Evolutionary conservation across 2,329 filamentous ascomycete species (phyloP).

Genomic region (Xylariaceae sp.): DNA sequence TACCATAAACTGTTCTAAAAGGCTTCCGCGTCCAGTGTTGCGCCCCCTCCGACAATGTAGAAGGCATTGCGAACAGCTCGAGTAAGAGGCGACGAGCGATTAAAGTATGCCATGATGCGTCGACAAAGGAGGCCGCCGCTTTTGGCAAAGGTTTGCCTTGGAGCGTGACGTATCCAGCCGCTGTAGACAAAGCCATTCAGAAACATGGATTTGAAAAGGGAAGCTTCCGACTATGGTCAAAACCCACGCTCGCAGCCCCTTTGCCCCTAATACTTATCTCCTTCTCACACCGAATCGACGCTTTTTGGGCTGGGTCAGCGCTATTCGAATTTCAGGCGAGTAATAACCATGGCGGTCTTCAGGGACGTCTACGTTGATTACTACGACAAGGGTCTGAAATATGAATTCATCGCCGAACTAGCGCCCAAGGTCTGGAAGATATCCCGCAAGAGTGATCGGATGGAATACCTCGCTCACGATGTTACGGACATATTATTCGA

Average conservation of each 20-base stretch:
- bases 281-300: background rate
- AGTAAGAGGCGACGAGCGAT: background rate
- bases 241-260: conserved; percentile 3
- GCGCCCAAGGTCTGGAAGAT: conserved; percentile 28
- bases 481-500: conserved; percentile 21
- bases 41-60: too few relatives aligned
- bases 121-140: conserved; percentile 14
- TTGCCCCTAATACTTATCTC: background rate
- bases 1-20: background rate
- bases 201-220: conserved; percentile 16
- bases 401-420: conserved; percentile 29
- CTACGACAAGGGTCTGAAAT: conserved; percentile 13
- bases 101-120: conserved; percentile 4
- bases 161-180: conserved; percentile 19
- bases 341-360: conserved; percentile 16
- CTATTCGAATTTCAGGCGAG: background rate
- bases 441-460: conserved; percentile 23
- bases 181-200: conserved; percentile 27
- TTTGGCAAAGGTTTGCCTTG: conserved; percentile 21
- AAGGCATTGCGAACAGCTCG: background rate
- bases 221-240: conserved; percentile 7
- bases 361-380: conserved; percentile 11
- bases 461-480: conserved; percentile 29
- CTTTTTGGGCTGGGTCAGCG: background rate
- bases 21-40: background rate